These are phyloP conservation scores for Leishmania major DNA, from an alignment of 208 protist species.

Conservation along the genomic window DNA sequence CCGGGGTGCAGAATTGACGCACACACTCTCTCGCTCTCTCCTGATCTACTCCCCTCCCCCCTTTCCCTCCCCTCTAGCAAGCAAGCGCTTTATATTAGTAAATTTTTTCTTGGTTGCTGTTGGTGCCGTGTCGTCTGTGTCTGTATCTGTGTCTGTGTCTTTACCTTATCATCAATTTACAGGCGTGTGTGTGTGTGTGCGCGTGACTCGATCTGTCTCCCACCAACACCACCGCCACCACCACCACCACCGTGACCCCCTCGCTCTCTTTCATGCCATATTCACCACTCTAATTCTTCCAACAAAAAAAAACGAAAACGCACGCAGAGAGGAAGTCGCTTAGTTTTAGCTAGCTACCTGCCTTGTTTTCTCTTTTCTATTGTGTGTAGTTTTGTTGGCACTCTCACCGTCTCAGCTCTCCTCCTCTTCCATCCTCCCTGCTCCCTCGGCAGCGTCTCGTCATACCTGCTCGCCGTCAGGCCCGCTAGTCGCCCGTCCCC, in stretches of 20 bases:
- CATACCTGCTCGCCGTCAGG: neutral
- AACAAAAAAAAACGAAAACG: neutral
- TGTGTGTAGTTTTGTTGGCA: neutral
- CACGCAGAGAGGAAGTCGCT: neutral
- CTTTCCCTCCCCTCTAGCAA: neutral
- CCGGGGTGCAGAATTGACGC: neutral
- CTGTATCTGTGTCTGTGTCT: neutral
- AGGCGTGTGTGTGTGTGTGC: neutral
- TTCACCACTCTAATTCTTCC: neutral
- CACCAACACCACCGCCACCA: neutral
- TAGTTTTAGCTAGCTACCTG: neutral
- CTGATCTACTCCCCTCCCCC: neutral
- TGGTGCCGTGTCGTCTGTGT: neutral
- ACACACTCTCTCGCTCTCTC: neutral
- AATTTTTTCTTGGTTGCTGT: neutral
- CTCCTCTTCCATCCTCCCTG: neutral
- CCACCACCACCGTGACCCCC: neutral
- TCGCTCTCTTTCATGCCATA: neutral
- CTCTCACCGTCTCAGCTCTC: neutral
- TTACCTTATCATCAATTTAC: neutral
- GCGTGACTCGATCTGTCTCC: neutral
- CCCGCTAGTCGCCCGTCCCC: neutral
- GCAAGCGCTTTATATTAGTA: neutral
- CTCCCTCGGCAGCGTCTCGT: neutral
- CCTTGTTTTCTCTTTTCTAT: neutral